Percentiles rank a stretch among this genome's conserved stretches.
Conservation (phyloP, 352 stramenopile genomes). For the Globisporangium barbulae region DNA sequence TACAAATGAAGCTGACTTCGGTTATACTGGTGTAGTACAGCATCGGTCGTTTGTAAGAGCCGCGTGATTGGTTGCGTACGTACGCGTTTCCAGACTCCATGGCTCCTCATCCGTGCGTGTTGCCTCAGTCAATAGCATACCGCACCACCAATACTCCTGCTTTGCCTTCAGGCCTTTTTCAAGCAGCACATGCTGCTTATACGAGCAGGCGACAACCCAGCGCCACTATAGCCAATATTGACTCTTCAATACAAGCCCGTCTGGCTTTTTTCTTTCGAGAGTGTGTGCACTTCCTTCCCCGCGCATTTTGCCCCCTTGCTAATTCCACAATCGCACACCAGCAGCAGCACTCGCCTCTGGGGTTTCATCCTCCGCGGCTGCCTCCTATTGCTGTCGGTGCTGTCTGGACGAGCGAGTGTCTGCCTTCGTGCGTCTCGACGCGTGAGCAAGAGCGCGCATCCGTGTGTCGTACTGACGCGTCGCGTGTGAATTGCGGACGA, state of each 20-base stretch:
- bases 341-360: background rate
- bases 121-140: no score
- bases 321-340: constrained; percentile 3
- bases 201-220: no score
- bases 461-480: no score
- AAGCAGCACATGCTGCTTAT: no score
- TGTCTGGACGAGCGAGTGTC: background rate
- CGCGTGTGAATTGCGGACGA: background rate
- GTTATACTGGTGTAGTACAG: background rate
- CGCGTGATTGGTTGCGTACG: no score
- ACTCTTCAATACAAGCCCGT: background rate
- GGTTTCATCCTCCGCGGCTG: background rate
- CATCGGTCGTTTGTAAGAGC: background rate
- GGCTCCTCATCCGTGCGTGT: no score
- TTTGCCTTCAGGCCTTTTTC: no score
- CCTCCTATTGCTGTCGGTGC: no score
- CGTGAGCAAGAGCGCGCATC: background rate
- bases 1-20: background rate
- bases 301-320: background rate
- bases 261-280: constrained; percentile 10
- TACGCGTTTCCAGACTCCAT: no score
- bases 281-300: background rate
- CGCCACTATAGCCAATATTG: no score
- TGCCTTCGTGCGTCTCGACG: background rate
- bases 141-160: no score